These are phyloP conservation scores for Avena eriantha DNA, from an alignment of 176 grass and related monocot genomes.

Conservation along the genomic window DNA sequence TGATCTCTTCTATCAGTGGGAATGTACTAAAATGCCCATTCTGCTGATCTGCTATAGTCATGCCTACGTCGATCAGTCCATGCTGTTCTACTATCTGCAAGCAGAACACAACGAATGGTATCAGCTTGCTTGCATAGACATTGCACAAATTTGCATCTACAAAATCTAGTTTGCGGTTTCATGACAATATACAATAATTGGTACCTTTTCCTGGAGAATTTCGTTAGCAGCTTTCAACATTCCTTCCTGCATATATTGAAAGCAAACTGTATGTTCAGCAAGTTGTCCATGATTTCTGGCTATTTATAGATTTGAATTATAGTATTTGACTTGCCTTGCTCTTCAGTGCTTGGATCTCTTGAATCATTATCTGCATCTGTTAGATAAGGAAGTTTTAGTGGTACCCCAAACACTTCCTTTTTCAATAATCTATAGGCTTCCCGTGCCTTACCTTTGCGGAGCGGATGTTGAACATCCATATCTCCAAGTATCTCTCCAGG, in stretches of 20 bases:
- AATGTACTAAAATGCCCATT: slow-evolving; percentile 86
- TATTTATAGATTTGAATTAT: slow-evolving; percentile 19
- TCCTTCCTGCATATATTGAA: slow-evolving; percentile 68
- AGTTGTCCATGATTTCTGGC: background rate
- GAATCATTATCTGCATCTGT: slow-evolving; percentile 91
- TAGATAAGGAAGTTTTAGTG: slow-evolving; percentile 34
- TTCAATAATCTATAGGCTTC: background rate
- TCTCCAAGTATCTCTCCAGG: slow-evolving; percentile 76
- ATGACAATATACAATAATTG: background rate
- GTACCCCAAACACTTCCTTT: slow-evolving; percentile 11
- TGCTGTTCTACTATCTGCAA: slow-evolving; percentile 92
- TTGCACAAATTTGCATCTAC: background rate
- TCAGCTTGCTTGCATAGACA: background rate
- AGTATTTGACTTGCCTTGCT: slow-evolving; percentile 62
- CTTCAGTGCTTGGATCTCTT: slow-evolving; percentile 90
- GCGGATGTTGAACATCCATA: slow-evolving; percentile 90
- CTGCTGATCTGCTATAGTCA: slow-evolving; percentile 65
- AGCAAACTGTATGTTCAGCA: slow-evolving; percentile 26
- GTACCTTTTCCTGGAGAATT: slow-evolving; percentile 85
- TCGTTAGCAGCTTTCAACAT: slow-evolving; percentile 88
- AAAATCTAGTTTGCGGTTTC: background rate
- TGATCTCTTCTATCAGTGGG: slow-evolving; percentile 72
- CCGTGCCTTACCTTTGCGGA: slow-evolving; percentile 67
- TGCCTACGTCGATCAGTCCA: slow-evolving; percentile 60
- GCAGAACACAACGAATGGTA: background rate